phyloP scores from a whole-genome alignment of 1,284 basidiomycete species.

The Heterobasidion annosum region DNA sequence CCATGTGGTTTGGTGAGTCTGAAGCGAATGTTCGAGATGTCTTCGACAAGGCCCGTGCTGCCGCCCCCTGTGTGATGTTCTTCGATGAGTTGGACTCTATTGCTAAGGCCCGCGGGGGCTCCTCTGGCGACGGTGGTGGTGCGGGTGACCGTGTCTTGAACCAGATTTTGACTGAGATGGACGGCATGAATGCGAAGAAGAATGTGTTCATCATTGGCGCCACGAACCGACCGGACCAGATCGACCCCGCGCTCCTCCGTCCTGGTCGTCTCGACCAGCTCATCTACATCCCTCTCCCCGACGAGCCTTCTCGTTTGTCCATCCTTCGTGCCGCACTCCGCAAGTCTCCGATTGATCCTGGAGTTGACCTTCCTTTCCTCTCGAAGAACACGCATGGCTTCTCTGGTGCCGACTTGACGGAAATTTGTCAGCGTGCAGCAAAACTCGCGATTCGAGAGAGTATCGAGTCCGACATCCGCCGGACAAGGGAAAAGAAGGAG shows the following conservation, averaged over 20 bases:
- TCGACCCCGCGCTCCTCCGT: slow-evolving; percentile 93
- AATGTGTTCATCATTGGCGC: slow-evolving; percentile 99
- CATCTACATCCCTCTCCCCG: slow-evolving; percentile 91
- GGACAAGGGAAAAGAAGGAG: slow-evolving; percentile 73
- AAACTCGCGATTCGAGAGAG: slow-evolving; percentile 94
- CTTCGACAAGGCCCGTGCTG: slow-evolving; percentile 98
- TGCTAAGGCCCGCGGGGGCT: slow-evolving; percentile 88
- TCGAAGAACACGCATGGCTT: slow-evolving; percentile 95
- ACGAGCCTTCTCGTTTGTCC: slow-evolving; percentile 85
- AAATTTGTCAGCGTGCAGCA: slow-evolving; percentile 96
- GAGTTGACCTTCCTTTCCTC: slow-evolving; percentile 84
- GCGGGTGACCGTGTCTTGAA: slow-evolving; percentile 97
- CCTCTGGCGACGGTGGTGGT: slow-evolving; percentile 84
- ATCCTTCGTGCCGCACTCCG: slow-evolving; percentile 90
- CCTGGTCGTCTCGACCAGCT: slow-evolving; percentile 97
- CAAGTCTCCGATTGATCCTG: slow-evolving; percentile 85
- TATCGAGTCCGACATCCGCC: slow-evolving; percentile 89
- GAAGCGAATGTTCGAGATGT: slow-evolving; percentile 99
- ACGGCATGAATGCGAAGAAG: slow-evolving; percentile 99
- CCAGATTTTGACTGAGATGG: slow-evolving; percentile 98
- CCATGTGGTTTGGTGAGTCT: slow-evolving; percentile 99
- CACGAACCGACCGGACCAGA: slow-evolving; percentile 98
- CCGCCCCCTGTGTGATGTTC: slow-evolving; percentile 99
- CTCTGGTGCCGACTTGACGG: slow-evolving; percentile 98
- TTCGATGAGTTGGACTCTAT: slow-evolving; percentile 99